phyloP scores from a whole-genome alignment of 2,329 filamentous ascomycete species.

The Colletotrichum coccodes region DNA sequence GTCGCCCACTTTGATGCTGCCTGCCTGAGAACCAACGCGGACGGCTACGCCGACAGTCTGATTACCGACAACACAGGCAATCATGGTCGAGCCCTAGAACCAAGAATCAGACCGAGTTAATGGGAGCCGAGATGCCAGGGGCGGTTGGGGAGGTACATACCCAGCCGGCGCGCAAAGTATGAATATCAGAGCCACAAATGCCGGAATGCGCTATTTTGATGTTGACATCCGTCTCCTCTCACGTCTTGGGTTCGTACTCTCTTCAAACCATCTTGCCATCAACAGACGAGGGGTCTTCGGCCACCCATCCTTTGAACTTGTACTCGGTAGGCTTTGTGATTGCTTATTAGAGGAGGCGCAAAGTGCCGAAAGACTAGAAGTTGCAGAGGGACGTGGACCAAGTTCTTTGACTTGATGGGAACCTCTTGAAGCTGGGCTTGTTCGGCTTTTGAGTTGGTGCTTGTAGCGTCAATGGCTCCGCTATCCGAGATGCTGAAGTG shows the following conservation, averaged over 20 bases:
- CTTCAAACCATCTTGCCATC: constrained; percentile 66
- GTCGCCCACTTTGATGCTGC: constrained; percentile 67
- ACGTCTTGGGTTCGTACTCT: constrained; percentile 69
- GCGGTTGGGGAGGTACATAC: constrained; percentile 48
- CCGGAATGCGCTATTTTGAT: constrained; percentile 74
- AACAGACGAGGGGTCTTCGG: constrained; percentile 48
- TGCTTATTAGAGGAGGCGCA: too few species aligned
- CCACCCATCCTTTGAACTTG: constrained; percentile 63
- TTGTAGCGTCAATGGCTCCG: too few species aligned
- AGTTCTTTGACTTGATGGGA: neutral
- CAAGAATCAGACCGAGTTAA: constrained; percentile 27
- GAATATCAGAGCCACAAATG: constrained; percentile 71
- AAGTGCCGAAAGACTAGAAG: too few species aligned
- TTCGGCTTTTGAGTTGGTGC: neutral
- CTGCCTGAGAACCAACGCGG: constrained; percentile 59
- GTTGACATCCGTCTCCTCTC: constrained; percentile 73
- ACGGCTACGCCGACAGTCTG: constrained; percentile 71
- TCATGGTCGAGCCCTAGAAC: neutral
- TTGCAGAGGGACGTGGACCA: too few species aligned
- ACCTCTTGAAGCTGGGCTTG: neutral
- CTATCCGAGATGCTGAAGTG: neutral
- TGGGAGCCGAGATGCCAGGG: neutral
- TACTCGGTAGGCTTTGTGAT: constrained; percentile 46
- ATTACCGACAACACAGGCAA: constrained; percentile 65
- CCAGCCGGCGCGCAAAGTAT: constrained; percentile 67